phyloP scores from a whole-genome alignment of 1,284 basidiomycete genomes.

The Cutaneotrichosporon sp. region DNA sequence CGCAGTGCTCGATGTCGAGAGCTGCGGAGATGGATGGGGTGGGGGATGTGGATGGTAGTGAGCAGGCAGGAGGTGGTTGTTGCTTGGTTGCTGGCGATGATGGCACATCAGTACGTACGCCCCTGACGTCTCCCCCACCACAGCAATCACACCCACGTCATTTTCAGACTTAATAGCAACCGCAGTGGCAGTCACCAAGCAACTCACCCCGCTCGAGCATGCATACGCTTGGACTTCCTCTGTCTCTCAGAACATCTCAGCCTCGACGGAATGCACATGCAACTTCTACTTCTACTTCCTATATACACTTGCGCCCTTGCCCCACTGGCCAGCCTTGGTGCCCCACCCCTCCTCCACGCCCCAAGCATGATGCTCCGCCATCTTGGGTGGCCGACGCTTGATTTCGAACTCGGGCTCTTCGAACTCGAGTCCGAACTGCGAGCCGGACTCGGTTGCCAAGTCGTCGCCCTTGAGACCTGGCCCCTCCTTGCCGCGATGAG shows the following conservation, averaged over 20 bases:
- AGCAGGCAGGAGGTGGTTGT: neutral
- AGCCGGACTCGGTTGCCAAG: conserved; percentile 26
- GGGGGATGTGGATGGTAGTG: neutral
- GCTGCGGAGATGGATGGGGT: conserved; percentile 1
- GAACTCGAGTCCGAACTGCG: conserved; percentile 26
- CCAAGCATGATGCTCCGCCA: conserved; percentile 50
- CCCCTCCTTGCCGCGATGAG: neutral
- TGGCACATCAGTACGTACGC: neutral
- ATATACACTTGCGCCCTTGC: conserved; percentile 47
- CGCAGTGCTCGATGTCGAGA: conserved; percentile 8
- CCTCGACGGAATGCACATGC: neutral
- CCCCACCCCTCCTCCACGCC: conserved; percentile 56
- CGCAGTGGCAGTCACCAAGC: neutral
- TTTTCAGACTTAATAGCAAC: neutral
- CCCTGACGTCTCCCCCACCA: conserved; percentile 7
- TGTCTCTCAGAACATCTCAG: neutral
- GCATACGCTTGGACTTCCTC: neutral
- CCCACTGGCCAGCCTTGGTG: conserved; percentile 55
- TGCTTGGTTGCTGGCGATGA: neutral
- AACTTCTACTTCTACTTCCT: neutral
- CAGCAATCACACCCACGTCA: conserved; percentile 2
- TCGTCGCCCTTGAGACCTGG: conserved; percentile 23
- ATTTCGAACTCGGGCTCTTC: neutral
- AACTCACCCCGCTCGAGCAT: conserved; percentile 2
- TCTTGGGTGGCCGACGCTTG: conserved; percentile 33